Evolutionary conservation across 1,284 basidiomycete species (phyloP), one percentile per base, ranked within the genome.

Genomic region (Sanghuangporus baumii): DNA sequence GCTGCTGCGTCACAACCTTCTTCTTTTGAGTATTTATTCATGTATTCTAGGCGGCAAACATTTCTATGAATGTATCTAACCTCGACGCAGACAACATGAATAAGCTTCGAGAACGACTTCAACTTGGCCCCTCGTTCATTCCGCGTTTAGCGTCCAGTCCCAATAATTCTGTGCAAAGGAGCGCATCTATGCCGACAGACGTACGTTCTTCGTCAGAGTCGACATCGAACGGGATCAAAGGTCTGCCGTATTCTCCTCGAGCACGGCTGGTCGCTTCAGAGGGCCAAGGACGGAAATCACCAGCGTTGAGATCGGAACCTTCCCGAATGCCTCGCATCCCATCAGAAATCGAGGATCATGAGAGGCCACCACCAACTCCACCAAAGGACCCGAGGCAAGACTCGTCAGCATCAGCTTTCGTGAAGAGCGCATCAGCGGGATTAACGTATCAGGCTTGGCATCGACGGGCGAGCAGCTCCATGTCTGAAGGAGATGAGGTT

Each of bases 291-390:
- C 37, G 34, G 11, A 23, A 46, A 11, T 60, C 46, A 23, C 51
- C 58, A 26, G 16, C 59, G 26, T 16, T 55, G 14, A 55, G 26
- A n/a, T 18, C 48, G 26, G n/a, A 37, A 20, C 7, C 12, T 7
- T 9, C 60, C 12, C 40, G 47, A 50, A 55, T 62, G 41, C 50
- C 63, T n/a, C 55, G 48, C 31, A 60, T 65, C 47, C 41, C 60
- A 48, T 65, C 60, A 12, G 60, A 59, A 47, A 51, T 57, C 37
- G 59, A 59, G 31, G 67, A 69, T 8, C 66, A 67, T 56, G 36
- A 63, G 26, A 69, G 16, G 6, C 55, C 73, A 0, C 74, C 74
- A 9, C 72, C 73, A 6, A 69, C 75, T n/a, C 79, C 70, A 36
- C 78, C 78, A 16, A 78, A 63, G 62, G 64, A 65, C 20, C 63